Evolutionary conservation across 768 basidiomycete genomes (phyloP), one percentile per base, ranked within the genome.

Genomic region (Panaeolus cyanescens): DNA sequence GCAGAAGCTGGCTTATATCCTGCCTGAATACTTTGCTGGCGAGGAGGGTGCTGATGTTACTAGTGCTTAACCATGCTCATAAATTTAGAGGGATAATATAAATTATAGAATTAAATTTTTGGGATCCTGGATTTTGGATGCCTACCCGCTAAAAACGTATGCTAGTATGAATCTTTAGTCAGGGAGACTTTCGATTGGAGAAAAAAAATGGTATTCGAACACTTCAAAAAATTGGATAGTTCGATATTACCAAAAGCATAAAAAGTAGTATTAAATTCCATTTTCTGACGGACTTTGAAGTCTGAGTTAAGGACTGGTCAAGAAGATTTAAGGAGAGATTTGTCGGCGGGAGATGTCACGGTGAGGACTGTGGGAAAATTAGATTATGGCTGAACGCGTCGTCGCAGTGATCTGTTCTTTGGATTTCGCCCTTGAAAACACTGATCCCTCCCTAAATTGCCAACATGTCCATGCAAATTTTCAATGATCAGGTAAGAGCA

Each of bases 1-100:
- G 61, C 73, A 83, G 75, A 93, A 88, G 74, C 79, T 96, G 45
- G 80, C 83, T 30, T 96, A 79, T 75, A 79, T 97, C 65, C 79
- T 96, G 4, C 93, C 94, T 0, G 80, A 85, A 36, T 94, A 95
- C 72, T 95, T 94, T 67, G 50, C 59, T 28, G 60, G 59, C 22
- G 64, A 68, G 22, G 64, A 64, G 50, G 40, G 60, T 20, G 56
- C 22, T 50, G 45, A 50, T 17, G 45, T 50, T 15, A 50, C 45
- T 3, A 50, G 4, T 28, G 45, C 45, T 28, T 50, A 28, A 50
- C 30, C 15, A 6, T 15, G 5, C 22, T 42, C 22, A 22, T 7
- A 6, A n/a, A 2, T 3, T 39, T 39, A 39, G 37, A 39, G 8
- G 5, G 39, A 42, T 42, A 22, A 7, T 20, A 8, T 20, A 20